Percentiles rank a stretch among this genome's conserved stretches.
Conservation (phyloP, 148 eudicot genomes). For the Rhododendron griersonianum region DNA sequence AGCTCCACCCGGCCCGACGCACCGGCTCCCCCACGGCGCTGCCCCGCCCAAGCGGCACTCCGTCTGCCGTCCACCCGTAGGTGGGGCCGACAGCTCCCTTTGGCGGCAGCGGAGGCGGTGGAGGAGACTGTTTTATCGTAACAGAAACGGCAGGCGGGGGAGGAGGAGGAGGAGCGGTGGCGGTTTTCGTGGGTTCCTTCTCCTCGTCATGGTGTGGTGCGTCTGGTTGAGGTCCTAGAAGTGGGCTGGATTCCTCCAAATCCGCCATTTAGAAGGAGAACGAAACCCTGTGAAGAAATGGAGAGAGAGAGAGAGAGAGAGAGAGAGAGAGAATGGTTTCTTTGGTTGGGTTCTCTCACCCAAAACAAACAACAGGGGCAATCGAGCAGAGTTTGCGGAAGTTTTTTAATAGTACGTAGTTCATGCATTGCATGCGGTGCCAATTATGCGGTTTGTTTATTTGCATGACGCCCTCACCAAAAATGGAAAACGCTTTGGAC, state of each 20-base stretch:
- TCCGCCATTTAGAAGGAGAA: slow-evolving; percentile 29
- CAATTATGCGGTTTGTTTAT: no score
- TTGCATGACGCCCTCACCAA: no score
- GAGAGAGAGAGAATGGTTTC: not conserved
- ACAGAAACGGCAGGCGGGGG: slow-evolving; percentile 14
- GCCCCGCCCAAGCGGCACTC: slow-evolving; percentile 37
- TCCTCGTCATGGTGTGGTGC: not conserved
- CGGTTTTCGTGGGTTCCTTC: not conserved
- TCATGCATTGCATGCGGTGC: not conserved
- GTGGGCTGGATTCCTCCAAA: slow-evolving; percentile 56
- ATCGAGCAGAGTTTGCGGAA: not conserved
- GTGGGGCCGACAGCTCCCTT: slow-evolving; percentile 9
- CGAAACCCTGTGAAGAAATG: not conserved
- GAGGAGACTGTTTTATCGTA: not conserved
- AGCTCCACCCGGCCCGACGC: slow-evolving; percentile 52
- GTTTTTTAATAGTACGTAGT: no score
- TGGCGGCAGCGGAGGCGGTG: not conserved
- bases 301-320: not conserved
- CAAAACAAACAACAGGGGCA: no score
- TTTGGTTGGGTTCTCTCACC: not conserved
- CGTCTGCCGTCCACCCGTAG: slow-evolving; percentile 64
- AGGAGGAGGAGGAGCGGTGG: slow-evolving; percentile 15
- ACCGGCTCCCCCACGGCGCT: slow-evolving; percentile 31
- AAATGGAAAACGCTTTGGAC: no score
- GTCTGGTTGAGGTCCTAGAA: slow-evolving; percentile 26